These are phyloP conservation scores for Diospyros kaki DNA, from an alignment of 148 eudicot genomes.

Conservation along the genomic window DNA sequence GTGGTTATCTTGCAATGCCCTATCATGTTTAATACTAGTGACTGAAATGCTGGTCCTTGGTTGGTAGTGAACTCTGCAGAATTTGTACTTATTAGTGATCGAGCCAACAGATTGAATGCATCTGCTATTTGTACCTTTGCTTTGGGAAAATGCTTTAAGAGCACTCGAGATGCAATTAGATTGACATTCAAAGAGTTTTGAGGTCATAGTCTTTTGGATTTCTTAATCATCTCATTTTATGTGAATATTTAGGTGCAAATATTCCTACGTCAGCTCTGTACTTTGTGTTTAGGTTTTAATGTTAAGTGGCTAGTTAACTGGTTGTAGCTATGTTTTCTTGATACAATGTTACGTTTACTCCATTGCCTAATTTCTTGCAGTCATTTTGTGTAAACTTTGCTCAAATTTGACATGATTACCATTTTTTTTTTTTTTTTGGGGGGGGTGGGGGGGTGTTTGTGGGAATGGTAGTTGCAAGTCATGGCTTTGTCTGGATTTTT, in stretches of 20 bases:
- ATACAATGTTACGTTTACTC: neutral
- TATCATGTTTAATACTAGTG: constrained; percentile 2
- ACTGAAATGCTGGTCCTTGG: neutral
- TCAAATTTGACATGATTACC: too few species aligned
- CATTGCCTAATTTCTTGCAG: too few species aligned
- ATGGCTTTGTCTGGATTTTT: too few species aligned
- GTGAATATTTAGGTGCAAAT: constrained; percentile 31
- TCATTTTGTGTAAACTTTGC: too few species aligned
- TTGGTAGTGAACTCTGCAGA: neutral
- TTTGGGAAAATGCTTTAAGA: constrained; percentile 16
- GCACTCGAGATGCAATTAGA: constrained; percentile 17
- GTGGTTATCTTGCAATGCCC: constrained; percentile 2
- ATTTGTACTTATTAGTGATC: neutral
- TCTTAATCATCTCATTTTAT: constrained; percentile 12
- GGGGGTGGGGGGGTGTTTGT: too few species aligned
- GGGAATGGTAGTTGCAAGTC: too few species aligned
- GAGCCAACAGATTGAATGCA: constrained; percentile 10
- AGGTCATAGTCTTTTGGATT: constrained; percentile 13
- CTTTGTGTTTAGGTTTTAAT: neutral
- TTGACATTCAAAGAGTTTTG: constrained; percentile 16
- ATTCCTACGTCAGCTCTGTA: constrained; percentile 9
- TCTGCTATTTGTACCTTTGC: constrained; percentile 20
- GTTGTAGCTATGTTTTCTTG: neutral
- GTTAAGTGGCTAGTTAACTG: neutral
- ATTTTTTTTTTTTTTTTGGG: too few species aligned